phyloP scores from a whole-genome alignment of 169 alveolate species.

The Cryptosporidium canis region DNA sequence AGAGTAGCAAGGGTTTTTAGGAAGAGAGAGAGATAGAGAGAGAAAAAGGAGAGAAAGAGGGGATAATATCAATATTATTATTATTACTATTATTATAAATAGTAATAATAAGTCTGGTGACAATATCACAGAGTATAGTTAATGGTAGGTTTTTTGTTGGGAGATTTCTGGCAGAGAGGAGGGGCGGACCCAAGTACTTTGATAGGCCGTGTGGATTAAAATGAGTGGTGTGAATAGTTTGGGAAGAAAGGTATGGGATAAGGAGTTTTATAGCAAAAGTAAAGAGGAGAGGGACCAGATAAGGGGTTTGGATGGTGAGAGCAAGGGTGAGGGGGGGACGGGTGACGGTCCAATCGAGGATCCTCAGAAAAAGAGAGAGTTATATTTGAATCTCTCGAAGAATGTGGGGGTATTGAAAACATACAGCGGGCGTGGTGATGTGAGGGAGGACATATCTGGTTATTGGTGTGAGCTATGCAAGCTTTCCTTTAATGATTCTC shows the following conservation, averaged over 20 bases:
- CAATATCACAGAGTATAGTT: too few relatives aligned
- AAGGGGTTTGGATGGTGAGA: neutral
- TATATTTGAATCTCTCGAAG: neutral
- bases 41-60: too few relatives aligned
- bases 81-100: too few relatives aligned
- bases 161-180: too few relatives aligned
- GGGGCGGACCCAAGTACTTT: too few relatives aligned
- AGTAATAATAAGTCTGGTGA: too few relatives aligned
- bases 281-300: constrained; percentile 15
- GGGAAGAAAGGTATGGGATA: constrained; percentile 66
- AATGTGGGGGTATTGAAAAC: constrained; percentile 5
- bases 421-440: neutral
- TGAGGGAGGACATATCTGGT: neutral
- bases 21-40: too few relatives aligned
- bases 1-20: too few relatives aligned
- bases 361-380: constrained; percentile 24
- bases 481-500: constrained; percentile 42
- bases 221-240: constrained; percentile 22
- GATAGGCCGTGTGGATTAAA: too few relatives aligned
- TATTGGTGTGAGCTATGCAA: constrained; percentile 59
- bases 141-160: too few relatives aligned
- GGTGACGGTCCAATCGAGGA: neutral
- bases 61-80: too few relatives aligned
- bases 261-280: constrained; percentile 43
- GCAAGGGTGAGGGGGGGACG: neutral